Base-by-base conservation (phyloP, 768 basidiomycete genomes). In the Boletus pseudo-olivaceus region DNA sequence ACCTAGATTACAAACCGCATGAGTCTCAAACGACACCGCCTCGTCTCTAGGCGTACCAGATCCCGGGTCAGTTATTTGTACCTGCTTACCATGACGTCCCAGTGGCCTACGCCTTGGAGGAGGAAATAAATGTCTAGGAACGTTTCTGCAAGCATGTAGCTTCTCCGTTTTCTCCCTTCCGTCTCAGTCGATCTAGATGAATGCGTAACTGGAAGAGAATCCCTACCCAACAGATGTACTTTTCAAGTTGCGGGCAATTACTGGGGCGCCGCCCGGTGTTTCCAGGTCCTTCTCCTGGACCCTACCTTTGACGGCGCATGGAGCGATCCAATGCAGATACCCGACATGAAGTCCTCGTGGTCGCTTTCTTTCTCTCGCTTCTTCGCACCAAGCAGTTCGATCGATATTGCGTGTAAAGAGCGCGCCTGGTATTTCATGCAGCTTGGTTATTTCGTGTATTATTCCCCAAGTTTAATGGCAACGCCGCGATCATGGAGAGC, bases 301-400 rank as follows among this genome's bases (percentile, higher is more conserved):
- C 59, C 57, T 64, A 49, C 58, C 42, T 59, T 59, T 47, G 56
- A 62, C 60, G 19, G 57, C 61, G 56, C 56, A 63, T 71, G 64
- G 67, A 67, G 65, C 62, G 68, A 72, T 72, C 61, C 57, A 60
- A 60, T 59, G 55, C 67, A 71, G 69, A 72, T 71, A 71, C 63
- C 67, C 68, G 68, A 71, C 63, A 71, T 71, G 71, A 71, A 67
- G 42, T 61, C 65, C 69, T 67, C 69, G 67, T 71, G 68, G 63
- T 39, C 54, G 44, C 54, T 65, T 53, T 59, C 60, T 61, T 51
- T 59, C 60, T 64, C 61, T 68, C 66, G 62, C 65, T 65, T 68
- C 64, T 68, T 66, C 57, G 53, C 66, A 62, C 70, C 63, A 59
- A 67, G 47, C 66, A 51, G 57, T 62, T 50, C 62, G 69, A 72